Percentiles rank a stretch among this genome's conserved stretches.
Conservation (phyloP, 2,329 filamentous ascomycete genomes). For the Aureobasidium subglaciale region DNA sequence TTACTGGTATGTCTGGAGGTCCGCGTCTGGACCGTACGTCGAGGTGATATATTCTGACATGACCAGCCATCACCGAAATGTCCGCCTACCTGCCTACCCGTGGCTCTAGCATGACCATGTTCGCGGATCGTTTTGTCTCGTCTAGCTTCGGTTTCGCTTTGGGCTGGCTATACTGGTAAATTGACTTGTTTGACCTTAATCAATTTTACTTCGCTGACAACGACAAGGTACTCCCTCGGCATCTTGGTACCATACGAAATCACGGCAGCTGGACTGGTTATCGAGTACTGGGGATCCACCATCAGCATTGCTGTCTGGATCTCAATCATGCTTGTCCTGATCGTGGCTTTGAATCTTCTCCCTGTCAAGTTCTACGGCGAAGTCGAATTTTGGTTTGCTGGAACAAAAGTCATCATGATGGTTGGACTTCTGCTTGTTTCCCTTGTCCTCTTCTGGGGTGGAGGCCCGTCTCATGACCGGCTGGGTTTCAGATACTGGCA, state of each 20-base stretch:
- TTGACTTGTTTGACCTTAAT: neutral
- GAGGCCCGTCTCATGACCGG: conserved; percentile 44
- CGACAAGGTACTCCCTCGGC: conserved; percentile 28
- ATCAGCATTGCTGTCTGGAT: conserved; percentile 37
- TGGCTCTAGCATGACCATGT: conserved; percentile 44
- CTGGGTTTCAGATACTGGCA: conserved; percentile 48
- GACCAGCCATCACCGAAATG: conserved; percentile 41
- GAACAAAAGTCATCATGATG: conserved; percentile 44
- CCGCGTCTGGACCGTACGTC: no score
- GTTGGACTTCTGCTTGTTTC: conserved; percentile 45
- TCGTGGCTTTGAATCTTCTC: conserved; percentile 40
- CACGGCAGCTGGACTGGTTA: conserved; percentile 30
- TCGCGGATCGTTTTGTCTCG: conserved; percentile 39
- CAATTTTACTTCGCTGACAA: neutral
- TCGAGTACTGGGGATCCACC: conserved; percentile 30
- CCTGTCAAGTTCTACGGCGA: conserved; percentile 46
- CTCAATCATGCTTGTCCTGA: conserved; percentile 31
- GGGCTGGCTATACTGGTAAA: conserved; percentile 35
- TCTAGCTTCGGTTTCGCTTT: conserved; percentile 40
- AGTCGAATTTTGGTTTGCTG: conserved; percentile 47
- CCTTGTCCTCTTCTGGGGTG: conserved; percentile 52
- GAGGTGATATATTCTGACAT: neutral
- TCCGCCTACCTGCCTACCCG: conserved; percentile 53
- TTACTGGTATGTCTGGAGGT: no score
- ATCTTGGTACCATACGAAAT: conserved; percentile 34